Evolutionary conservation across 352 stramenopile species (phyloP).

Genomic region (Salisapilia sapeloensis): DNA sequence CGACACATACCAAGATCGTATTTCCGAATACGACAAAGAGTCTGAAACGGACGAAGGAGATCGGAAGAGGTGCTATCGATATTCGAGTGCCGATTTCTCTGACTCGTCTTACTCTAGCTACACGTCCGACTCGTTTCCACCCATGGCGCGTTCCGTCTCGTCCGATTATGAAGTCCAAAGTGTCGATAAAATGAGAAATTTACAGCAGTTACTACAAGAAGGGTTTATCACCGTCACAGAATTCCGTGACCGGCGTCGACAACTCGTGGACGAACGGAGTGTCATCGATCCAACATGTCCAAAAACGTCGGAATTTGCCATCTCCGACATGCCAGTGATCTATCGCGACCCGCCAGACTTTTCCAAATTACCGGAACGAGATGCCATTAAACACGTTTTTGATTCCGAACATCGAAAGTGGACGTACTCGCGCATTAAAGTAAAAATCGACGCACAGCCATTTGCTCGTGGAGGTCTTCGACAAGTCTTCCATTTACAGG

Average conservation of each 20-base stretch:
- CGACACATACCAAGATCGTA: too few relatives aligned
- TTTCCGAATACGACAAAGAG: slow-evolving; percentile 5
- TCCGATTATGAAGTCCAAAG: slow-evolving; percentile 15
- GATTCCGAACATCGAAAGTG: slow-evolving; percentile 56
- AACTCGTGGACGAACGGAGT: slow-evolving; percentile 42
- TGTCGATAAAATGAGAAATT: slow-evolving; percentile 42
- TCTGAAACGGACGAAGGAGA: slow-evolving; percentile 1
- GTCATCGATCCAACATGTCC: slow-evolving; percentile 35
- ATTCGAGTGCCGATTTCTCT: slow-evolving; percentile 1
- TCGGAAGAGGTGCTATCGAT: not conserved
- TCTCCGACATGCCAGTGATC: slow-evolving; percentile 27
- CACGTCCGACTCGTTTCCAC: too few relatives aligned
- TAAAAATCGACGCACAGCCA: slow-evolving; percentile 51
- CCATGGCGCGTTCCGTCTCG: slow-evolving; percentile 4
- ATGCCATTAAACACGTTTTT: slow-evolving; percentile 69
- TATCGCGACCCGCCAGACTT: slow-evolving; percentile 54
- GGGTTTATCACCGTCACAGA: slow-evolving; percentile 70
- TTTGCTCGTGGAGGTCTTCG: slow-evolving; percentile 42
- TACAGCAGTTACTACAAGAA: slow-evolving; percentile 60
- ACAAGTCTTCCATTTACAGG: slow-evolving; percentile 56
- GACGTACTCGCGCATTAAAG: slow-evolving; percentile 47
- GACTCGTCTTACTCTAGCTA: slow-evolving; percentile 4
- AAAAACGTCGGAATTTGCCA: slow-evolving; percentile 38
- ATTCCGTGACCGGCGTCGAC: slow-evolving; percentile 45
- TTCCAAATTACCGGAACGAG: slow-evolving; percentile 25